Conservation (phyloP, 345 rosid species). For the Alliaria petiolata region DNA sequence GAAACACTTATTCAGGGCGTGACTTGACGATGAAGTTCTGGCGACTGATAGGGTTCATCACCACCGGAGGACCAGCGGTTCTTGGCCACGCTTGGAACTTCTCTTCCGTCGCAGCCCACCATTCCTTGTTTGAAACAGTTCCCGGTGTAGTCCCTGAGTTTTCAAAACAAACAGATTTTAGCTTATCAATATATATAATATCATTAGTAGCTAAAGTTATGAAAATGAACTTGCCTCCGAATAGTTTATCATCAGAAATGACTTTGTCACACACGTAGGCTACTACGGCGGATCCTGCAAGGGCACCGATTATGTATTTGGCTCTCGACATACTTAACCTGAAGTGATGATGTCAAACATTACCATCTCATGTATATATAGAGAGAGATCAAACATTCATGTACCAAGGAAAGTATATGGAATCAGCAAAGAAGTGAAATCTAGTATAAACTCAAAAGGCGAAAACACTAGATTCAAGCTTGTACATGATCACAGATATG, state of each 20-base stretch:
- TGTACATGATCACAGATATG: background rate
- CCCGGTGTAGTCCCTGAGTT: constrained; percentile 55
- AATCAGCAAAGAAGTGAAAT: background rate
- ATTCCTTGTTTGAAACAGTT: constrained; percentile 63
- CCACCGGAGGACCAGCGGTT: constrained; percentile 88
- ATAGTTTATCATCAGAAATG: constrained; percentile 61
- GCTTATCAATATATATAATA: background rate
- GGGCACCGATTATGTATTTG: constrained; percentile 50
- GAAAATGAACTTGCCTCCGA: constrained; percentile 50
- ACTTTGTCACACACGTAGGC: constrained; percentile 56
- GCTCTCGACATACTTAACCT: constrained; percentile 25
- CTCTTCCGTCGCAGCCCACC: constrained; percentile 88
- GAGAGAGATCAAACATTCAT: background rate
- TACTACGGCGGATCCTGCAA: constrained; percentile 52
- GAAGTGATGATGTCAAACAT: background rate
- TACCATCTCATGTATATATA: background rate
- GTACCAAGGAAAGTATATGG: background rate
- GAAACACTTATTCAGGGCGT: constrained; percentile 22
- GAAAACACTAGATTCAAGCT: background rate
- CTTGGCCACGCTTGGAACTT: constrained; percentile 95
- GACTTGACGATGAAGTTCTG: constrained; percentile 86
- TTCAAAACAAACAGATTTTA: background rate
- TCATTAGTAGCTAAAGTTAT: background rate
- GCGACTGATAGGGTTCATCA: constrained; percentile 93
- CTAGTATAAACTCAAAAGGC: background rate